Base-by-base conservation (phyloP, 306 rosid genomes). In the Fragaria ananassa region DNA sequence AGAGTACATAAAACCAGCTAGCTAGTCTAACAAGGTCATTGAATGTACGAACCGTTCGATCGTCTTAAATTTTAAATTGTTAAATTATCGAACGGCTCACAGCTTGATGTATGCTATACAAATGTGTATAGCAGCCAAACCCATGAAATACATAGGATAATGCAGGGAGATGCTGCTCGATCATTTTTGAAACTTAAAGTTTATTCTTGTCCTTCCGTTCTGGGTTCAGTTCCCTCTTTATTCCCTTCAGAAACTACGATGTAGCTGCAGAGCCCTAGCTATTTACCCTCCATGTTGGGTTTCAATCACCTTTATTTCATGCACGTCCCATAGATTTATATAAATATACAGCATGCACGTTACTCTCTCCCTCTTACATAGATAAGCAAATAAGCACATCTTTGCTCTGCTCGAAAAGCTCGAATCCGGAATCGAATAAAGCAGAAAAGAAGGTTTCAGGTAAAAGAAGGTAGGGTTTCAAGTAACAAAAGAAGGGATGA, bases 201-300 rank as follows among this genome's bases (percentile, higher is more conserved):
- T 93, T 86, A 90, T 91, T 93, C 98, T 91, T 91, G 96, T 89
- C 96, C 86, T 81, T 60, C 80, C 86, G 80, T 84, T 85, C 91
- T 75, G 25, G 78, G 77, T 80, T 23, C 70, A 9, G 3, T 65
- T 19, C 74, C 61, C 29, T 76, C 87, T 81, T 82, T 90, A 87
- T 91, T 85, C 89, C 76, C 50, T 66, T 82, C 58, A 80, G 92
- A 87, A 90, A 85, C 77, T 80, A 87, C 86, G 72, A 87, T 73
- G 91, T 87, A 85, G 77, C 79, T 87, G 92, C 87, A 74, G 34
- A 65, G 15, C 70, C 74, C 65, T 37, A 57, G 46, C 57, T 74
- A 13, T 39, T 39, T 74, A 77, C 60, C 74, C 75, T 75, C 62
- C 85, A 75, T 75, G 76, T 76, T 81, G 71, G 79, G 81, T 79